Percentiles rank a stretch among this genome's conserved stretches.
phyloP scores from a whole-genome alignment of 2,329 filamentous ascomycete genomes.

The Drechslerella dactyloides region DNA sequence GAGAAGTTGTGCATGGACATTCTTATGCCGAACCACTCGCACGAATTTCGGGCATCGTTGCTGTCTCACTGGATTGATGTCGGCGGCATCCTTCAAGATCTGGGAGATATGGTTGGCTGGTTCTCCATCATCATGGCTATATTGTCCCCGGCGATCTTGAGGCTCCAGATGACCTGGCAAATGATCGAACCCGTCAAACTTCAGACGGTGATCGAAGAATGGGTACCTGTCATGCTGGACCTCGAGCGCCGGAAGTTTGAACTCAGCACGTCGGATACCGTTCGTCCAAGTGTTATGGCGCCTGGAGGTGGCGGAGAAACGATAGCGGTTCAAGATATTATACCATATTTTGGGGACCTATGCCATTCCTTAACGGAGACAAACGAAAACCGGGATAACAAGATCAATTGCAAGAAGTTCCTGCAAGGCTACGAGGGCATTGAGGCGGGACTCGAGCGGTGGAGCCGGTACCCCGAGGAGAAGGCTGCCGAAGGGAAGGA shows the following conservation, averaged over 20 bases:
- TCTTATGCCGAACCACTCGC: constrained; percentile 53
- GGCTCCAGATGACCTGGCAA: constrained; percentile 55
- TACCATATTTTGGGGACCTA: constrained; percentile 56
- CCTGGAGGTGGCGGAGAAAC: constrained; percentile 53
- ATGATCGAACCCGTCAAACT: constrained; percentile 52
- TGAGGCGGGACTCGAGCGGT: constrained; percentile 52
- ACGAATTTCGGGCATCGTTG: constrained; percentile 53
- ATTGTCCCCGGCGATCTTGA: constrained; percentile 55
- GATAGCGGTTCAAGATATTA: constrained; percentile 53
- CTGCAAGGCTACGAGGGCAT: constrained; percentile 53
- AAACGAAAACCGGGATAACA: constrained; percentile 52
- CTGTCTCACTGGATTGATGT: constrained; percentile 55
- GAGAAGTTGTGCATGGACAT: constrained; percentile 55
- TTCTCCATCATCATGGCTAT: constrained; percentile 55
- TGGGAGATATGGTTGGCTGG: constrained; percentile 55
- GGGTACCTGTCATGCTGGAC: constrained; percentile 54
- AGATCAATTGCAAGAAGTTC: constrained; percentile 54
- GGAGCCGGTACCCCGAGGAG: constrained; percentile 51
- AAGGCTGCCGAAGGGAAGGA: constrained; percentile 34
- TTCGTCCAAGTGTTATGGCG: constrained; percentile 54
- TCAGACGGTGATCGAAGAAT: constrained; percentile 52
- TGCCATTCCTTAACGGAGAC: constrained; percentile 55
- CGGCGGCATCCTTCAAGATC: constrained; percentile 52
- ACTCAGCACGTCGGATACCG: constrained; percentile 50
- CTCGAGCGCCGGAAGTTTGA: constrained; percentile 55